Base-by-base conservation (phyloP, 805 yeast genomes). In the Priceomyces medius region DNA sequence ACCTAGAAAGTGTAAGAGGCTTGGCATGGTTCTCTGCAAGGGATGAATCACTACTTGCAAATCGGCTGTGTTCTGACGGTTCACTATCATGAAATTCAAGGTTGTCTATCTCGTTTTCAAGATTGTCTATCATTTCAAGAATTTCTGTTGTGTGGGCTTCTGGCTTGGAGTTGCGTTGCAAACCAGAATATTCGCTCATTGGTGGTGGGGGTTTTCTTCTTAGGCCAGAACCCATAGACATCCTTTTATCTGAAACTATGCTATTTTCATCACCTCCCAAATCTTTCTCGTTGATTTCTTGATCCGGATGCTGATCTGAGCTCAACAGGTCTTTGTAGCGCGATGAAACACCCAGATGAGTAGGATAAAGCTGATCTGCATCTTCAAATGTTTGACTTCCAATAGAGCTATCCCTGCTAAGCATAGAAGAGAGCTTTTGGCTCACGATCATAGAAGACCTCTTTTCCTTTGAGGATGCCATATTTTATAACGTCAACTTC, bases 61-160 rank as follows among this genome's bases (percentile, higher is more conserved):
- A 26, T n/a, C 5, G 9, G 10, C n/a, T 14, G 23, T 20, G 12
- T 9, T 27, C 28, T 7, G 33, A 17, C n/a, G 37, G 10, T 3
- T 24, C 3, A n/a, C 20, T 34, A 14, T 38, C 37, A 31, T 38
- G 10, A 20, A 24, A 24, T 14, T 47, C 35, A 35, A 56, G 48
- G 27, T 47, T 49, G 37, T 49, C 59, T 26, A 60, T 56, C 37
- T 59, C 63, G 12, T 40, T 37, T 24, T 58, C 61, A 19, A 60
- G 39, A 16, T 54, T 43, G 6, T 47, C 59, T 20, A 59, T 58
- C 24, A 60, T 48, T 42, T 60, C 63, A 27, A 46, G 42, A 35
- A 55, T 35, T 13, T 46, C 42, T 8, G 26, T 31, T 24, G 38
- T 21, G 16, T 31, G 37, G 3, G 35, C 31, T 18, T 18, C 35